Evolutionary conservation across 106 monocot species (phyloP), one percentile per base, ranked within the genome.

Genomic region (Chionographis japonica): DNA sequence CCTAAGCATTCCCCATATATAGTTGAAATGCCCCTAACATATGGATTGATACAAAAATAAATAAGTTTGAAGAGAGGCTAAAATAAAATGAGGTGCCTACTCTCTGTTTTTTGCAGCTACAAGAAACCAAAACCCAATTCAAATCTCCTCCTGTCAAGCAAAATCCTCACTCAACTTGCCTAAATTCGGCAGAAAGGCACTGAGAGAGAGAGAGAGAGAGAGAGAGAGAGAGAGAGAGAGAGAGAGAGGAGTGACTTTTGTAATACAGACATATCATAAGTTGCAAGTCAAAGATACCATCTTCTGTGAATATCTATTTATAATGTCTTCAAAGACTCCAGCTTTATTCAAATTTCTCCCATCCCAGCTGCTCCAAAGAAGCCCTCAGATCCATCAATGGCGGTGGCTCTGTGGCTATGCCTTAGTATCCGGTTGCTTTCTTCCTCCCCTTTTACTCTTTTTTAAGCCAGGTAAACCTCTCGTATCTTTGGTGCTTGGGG

Each of bases 271-370:
- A 46, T 46, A 5, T 6, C 46, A 46, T 52, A 52, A 39, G 37
- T 55, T 40, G 4, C 58, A 69, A 69, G 69, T 69, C 69, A 69
- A 69, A 69, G 69, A 58, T 69, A 19, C 58, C 58, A 43, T 43
- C 46, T 57, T 27, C 27, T 27, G 27, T 27, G 27, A 27, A 27
- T 27, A 27, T 27, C 27, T 18, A 46, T 58, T 12, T 39, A 11
- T 38, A 54, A 68, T 40, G 15, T 17, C 8, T 20, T 43, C 40
- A 58, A 20, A 54, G 39, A 19, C 50, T 20, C 13, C 18, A 11
- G 27, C 51, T 15, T 37, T 54, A 27, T 54, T 37, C 37, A 67
- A 67, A 67, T 37, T 9, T 4, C 42, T 69, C 19, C 58, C 54
- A 56, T 4, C 66, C 52, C 52, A 56, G 39, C 3, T 56, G 56